Conservation (phyloP, 2,329 filamentous ascomycete species). For the Berkeleyomyces rouxiae region DNA sequence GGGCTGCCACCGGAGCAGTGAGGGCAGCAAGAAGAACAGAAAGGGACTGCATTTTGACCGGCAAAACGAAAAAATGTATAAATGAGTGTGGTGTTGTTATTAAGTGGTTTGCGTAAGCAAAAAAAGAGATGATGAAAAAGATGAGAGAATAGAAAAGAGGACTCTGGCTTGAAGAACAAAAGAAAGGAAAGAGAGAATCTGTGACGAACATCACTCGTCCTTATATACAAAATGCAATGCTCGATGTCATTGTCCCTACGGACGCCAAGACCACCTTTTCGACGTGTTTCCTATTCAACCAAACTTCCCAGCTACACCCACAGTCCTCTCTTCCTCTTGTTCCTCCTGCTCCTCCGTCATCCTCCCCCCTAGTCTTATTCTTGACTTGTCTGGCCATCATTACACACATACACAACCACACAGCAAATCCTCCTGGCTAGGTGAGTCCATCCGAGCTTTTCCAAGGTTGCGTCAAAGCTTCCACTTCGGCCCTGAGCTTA, state of each 20-base stretch:
- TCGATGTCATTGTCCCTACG: too few species aligned
- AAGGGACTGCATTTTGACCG: constrained; percentile 14
- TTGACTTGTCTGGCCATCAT: neutral
- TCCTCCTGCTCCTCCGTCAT: neutral
- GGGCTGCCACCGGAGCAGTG: constrained; percentile 10
- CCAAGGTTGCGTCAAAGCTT: neutral
- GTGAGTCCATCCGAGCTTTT: neutral
- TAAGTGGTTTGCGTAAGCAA: neutral
- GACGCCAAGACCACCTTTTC: neutral
- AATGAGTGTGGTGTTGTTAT: neutral
- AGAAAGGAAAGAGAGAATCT: neutral
- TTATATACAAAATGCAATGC: too few species aligned
- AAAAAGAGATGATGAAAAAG: constrained; percentile 6
- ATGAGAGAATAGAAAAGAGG: neutral
- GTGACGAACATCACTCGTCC: neutral
- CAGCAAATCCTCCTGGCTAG: neutral
- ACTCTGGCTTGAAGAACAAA: neutral
- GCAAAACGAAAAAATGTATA: constrained; percentile 3
- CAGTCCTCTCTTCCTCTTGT: neutral
- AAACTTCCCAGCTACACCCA: neutral
- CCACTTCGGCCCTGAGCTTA: neutral
- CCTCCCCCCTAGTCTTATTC: neutral
- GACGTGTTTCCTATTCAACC: neutral
- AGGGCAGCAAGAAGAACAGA: constrained; percentile 22
- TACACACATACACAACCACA: too few species aligned